These are phyloP conservation scores for Yamadazyma nakazawae DNA, from an alignment of 805 yeast genomes.

Conservation along the genomic window DNA sequence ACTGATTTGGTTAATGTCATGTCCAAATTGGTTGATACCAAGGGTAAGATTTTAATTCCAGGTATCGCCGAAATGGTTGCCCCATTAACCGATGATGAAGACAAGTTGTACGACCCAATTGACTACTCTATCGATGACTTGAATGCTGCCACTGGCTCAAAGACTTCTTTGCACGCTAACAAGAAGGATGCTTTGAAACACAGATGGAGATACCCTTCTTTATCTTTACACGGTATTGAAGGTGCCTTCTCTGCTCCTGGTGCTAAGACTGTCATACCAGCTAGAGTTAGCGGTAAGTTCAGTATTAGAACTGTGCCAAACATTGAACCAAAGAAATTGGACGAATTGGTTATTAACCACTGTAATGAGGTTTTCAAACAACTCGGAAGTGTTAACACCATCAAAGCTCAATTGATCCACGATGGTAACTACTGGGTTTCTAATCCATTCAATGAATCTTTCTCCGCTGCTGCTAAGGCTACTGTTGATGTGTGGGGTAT, in stretches of 20 bases:
- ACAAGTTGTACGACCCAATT: constrained; percentile 74
- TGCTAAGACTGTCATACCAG: constrained; percentile 98
- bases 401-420: constrained; percentile 75
- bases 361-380: constrained; percentile 62
- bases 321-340: constrained; percentile 76
- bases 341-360: constrained; percentile 70
- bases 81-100: constrained; percentile 80
- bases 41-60: constrained; percentile 82
- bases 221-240: constrained; percentile 94
- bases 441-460: constrained; percentile 88
- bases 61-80: constrained; percentile 95
- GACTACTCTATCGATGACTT: constrained; percentile 83
- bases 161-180: constrained; percentile 72
- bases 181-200: constrained; percentile 90
- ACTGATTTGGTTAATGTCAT: constrained; percentile 82
- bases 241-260: constrained; percentile 96
- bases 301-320: constrained; percentile 97
- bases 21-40: constrained; percentile 70
- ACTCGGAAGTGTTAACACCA: constrained; percentile 73
- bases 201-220: constrained; percentile 98
- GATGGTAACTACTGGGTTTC: constrained; percentile 97
- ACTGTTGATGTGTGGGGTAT: constrained; percentile 93
- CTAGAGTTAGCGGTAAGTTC: constrained; percentile 90
- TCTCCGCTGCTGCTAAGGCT: constrained; percentile 92
- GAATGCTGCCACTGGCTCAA: constrained; percentile 83